These are phyloP conservation scores for Eimeria sp. DNA, from an alignment of 169 alveolate genomes.

Conservation along the genomic window DNA sequence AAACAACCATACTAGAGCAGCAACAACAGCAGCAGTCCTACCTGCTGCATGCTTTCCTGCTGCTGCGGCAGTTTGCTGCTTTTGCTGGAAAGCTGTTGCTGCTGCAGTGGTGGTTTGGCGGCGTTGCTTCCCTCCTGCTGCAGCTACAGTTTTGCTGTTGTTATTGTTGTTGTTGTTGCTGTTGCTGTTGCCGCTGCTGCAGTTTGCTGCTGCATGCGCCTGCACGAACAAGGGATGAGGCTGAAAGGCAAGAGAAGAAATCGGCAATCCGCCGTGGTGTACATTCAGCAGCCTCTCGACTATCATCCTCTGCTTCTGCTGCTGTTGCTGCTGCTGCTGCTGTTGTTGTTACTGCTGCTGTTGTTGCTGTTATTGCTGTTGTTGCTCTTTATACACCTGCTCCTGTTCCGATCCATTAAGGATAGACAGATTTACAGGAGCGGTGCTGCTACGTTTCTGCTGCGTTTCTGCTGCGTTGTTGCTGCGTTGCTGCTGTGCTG, in stretches of 20 bases:
- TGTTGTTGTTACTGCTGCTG: not conserved
- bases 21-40: not conserved
- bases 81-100: conserved; percentile 29
- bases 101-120: not conserved
- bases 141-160: conserved; percentile 26
- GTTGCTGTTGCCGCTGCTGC: conserved; percentile 41
- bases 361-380: not conserved
- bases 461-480: conserved; percentile 30
- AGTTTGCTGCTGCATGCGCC: conserved; percentile 2
- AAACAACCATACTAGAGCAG: not conserved
- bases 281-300: conserved; percentile 80
- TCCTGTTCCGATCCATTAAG: not conserved
- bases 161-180: conserved; percentile 43
- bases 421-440: not conserved
- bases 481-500: not conserved
- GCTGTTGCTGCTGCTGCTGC: conserved; percentile 56
- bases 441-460: not conserved
- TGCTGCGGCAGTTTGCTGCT: conserved; percentile 17
- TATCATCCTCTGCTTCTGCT: conserved; percentile 65
- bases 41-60: conserved; percentile 16
- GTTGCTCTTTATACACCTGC: not conserved
- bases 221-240: conserved; percentile 61
- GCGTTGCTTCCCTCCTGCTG: conserved; percentile 62
- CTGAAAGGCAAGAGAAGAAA: conserved; percentile 77
- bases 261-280: conserved; percentile 82